Evolutionary conservation across 2,329 filamentous ascomycete genomes (phyloP), one percentile per base, ranked within the genome.

Genomic region (Talaromyces pinophilus): DNA sequence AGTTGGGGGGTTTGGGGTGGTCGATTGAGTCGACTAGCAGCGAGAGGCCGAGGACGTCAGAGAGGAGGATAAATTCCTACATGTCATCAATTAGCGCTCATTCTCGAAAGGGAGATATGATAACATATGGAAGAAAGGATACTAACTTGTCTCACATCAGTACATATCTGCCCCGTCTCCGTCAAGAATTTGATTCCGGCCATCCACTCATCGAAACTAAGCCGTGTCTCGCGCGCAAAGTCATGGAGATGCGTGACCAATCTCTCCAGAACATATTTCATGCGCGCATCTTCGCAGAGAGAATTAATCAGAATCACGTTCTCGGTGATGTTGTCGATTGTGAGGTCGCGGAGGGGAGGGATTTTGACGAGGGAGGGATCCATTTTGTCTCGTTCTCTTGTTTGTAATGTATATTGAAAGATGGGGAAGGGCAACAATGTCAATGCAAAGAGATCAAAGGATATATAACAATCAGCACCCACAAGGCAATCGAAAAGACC

Each of bases 141-240:
- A 25, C 48, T 7, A 77, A 90, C 88, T 78, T 91, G 88, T 69
- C 90, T 85, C 59, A 91, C 88, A 73, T 91, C 87, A 69, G 81
- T 88, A 74, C 87, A 90, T 64, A 88, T 92, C 76, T 92, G 84
- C 2, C 90, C 90, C 17, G 88, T 88, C 88, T 83, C 81, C 0
- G 90, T 91, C 42, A 94, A 80, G 79, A 93, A 95, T 48, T 85
- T 79, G 64, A 94, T 82, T 0, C 87, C 90, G 0, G 85, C 81
- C 88, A 91, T 92, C 92, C 91, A 94, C 81, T 95, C 92, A 1
- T 87, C 82, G 2, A 88, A 90, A 76, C 88, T 91, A 40, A 95
- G 83, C 22, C 91, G 83, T 1, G 91, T 93, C 77, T 95, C 92
- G 65, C 91, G 85, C 6, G 91, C 90, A 75, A 93, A 94, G 80